Evolutionary conservation across 805 yeast genomes (phyloP), one percentile per base, ranked within the genome.

Genomic region (Wickerhamomyces hampshirensis): DNA sequence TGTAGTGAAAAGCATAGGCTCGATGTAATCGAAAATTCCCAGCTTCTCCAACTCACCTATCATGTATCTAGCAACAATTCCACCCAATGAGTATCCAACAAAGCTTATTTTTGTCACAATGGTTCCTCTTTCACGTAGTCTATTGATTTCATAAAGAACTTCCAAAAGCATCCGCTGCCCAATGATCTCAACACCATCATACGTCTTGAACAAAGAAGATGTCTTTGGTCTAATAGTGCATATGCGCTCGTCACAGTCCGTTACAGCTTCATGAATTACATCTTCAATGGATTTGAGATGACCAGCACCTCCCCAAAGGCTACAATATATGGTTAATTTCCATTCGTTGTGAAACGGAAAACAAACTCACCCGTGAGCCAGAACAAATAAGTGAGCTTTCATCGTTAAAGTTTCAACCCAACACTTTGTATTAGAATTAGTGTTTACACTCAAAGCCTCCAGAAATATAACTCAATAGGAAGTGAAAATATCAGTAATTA

Each of bases 81-180:
- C 98, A 16, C 98, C 97, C 40, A 91, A 63, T 0, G 96, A 85
- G 57, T 89, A 91, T 0, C 98, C 96, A 3, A 85, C 69, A 28
- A 91, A 66, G 42, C 94, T 84, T 33, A 91, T 72, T 47, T 77
- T 69, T 11, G 65, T 60, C 50, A 73, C 59, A 3, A 23, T 26
- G 5, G 23, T 21, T 37, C 50, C 50, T 31, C 59, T 38, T 9
- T 62, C 61, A 12, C 41, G 42, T 18, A 68, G 55, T 9, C 44
- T 53, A 13, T 59, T 59, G 19, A 75, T 58, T 47, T 68, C 68
- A 6, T 55, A 53, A 26, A 71, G 63, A 12, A 89, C 66, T 55
- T 87, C 96, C 23, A 71, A 66, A n/a, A 82, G 53, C 26, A 85
- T 74, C 12, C 88, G 64, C 41, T 80, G 75, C 3, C 89, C 88